Base-by-base conservation (phyloP, 768 basidiomycete species). In the Mycena albidolilacea region DNA sequence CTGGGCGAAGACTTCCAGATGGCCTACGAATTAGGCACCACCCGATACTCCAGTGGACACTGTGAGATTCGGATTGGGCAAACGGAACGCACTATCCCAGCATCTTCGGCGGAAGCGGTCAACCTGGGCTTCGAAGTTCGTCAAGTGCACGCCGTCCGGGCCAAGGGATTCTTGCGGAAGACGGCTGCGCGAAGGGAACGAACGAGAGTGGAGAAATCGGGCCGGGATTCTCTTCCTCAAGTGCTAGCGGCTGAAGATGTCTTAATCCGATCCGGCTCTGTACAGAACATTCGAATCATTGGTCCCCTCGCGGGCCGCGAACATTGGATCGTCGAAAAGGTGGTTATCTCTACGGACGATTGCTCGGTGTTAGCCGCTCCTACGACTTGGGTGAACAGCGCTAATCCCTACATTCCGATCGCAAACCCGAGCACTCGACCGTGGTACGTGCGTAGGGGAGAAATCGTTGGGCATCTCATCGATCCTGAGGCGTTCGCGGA, bases 11-110 rank as follows among this genome's bases (percentile, higher is more conserved):
- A 30, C 4, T 30, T 30, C 30, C 30, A 30, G 4, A 21, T 52
- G 0, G 44, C 52, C 0, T 80, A 81, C 68, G 79, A 78, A 41
- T 30, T 81, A 7, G 69, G 61, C 3, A 69, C 79, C 8, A 38
- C 30, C 0, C 67, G 79, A 0, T 62, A 41, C 3, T 30, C 73
- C 15, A 67, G 67, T 5, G 75, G 72, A 0, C 48, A 67, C 12
- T 62, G 68, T 23, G 23, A 46, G 7, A 37, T 80, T 5, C 6
- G 10, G 2, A 15, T 71, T 1, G 69, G 74, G 1, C 39, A 44
- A 23, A 23, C 23, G 23, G 23, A 23, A 2, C 35, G 35, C 0
- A 10, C 60, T 10, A 19, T 68, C 10, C 30, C 43, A 0, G 72
- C 69, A 3, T 76, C 75, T 1, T 71, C 77, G 0, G 50, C 70